Conservation (phyloP, 768 basidiomycete species). For the Suillus discolor region DNA sequence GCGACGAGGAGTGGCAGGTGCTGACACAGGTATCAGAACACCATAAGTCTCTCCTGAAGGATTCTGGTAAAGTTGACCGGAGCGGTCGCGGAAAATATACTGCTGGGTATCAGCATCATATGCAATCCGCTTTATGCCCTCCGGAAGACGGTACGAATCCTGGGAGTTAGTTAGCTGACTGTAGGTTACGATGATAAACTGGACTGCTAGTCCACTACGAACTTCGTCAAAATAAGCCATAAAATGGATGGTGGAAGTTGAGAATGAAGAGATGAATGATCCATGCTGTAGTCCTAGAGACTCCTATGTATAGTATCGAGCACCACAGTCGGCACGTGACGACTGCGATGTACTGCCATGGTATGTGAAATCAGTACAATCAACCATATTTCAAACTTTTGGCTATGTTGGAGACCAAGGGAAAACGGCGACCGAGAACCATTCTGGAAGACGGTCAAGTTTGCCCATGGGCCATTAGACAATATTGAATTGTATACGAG, state of each 20-base stretch:
- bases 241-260: neutral
- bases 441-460: neutral
- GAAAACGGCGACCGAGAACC: neutral
- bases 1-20: constrained; percentile 26
- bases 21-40: constrained; percentile 37
- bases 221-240: constrained; percentile 27
- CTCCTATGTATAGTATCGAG: neutral
- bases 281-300: neutral
- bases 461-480: neutral
- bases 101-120: constrained; percentile 57
- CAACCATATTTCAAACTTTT: neutral
- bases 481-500: too few species aligned
- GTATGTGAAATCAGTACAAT: neutral
- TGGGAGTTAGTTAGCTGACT: constrained; percentile 13
- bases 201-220: constrained; percentile 1
- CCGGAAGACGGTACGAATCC: constrained; percentile 39
- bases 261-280: neutral
- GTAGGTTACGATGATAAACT: neutral
- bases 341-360: neutral
- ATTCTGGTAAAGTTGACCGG: constrained; percentile 47
- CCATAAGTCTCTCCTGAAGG: constrained; percentile 50
- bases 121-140: constrained; percentile 49
- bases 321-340: neutral
- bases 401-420: neutral
- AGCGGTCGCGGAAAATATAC: constrained; percentile 51